Evolutionary conservation across 176 grass and related monocot genomes (phyloP).

Genomic region (Leersia perrieri): DNA sequence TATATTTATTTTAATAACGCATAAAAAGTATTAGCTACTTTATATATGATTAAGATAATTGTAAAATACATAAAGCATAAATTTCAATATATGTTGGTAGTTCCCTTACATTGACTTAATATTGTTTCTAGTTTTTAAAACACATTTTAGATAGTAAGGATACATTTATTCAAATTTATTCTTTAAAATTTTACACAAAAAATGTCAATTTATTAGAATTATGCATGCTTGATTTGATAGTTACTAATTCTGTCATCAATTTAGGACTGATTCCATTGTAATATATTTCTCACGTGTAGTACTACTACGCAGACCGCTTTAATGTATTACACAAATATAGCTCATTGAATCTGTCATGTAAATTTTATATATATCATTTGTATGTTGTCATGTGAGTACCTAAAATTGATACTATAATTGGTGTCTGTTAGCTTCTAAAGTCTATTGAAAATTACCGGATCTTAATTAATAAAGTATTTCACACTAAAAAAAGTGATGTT

Average conservation of each 20-base stretch:
- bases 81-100: no score
- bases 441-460: neutral
- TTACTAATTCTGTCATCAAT: neutral
- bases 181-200: neutral
- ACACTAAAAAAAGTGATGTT: neutral
- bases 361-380: no score
- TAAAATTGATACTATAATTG: neutral
- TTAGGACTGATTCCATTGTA: neutral
- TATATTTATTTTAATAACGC: no score
- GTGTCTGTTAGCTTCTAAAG: neutral
- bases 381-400: neutral
- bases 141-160: no score
- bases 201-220: neutral
- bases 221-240: neutral
- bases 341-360: no score
- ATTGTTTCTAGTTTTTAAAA: no score
- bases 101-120: no score
- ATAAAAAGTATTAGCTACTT: no score
- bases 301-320: no score
- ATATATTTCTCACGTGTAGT: neutral
- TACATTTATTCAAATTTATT: neutral
- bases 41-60: no score
- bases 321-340: no score
- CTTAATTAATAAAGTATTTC: neutral
- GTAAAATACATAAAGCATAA: no score